Evolutionary conservation across 352 stramenopile species (phyloP).

Genomic region (Pythium diclinum): DNA sequence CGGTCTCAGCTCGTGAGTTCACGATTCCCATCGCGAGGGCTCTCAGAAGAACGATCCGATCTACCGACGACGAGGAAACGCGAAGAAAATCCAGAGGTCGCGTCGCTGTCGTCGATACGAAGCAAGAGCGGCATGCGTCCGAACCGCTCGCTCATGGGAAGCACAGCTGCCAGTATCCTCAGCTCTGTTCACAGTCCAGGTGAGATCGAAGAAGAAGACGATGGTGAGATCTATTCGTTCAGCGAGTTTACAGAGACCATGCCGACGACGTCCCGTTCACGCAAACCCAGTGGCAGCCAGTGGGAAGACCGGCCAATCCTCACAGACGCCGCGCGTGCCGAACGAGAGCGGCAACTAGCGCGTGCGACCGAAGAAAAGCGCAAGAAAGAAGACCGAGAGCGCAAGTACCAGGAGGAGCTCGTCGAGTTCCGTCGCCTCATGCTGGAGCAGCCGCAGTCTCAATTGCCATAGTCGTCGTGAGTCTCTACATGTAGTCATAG

Average conservation of each 20-base stretch:
- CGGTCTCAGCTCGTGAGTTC: conserved; percentile 14
- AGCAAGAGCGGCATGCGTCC: background rate
- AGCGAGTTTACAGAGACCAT: conserved; percentile 27
- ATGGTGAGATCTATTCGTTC: conserved; percentile 24
- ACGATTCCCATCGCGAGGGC: conserved; percentile 6
- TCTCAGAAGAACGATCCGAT: conserved; percentile 5
- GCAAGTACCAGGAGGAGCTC: conserved; percentile 54
- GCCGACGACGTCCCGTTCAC: conserved; percentile 1
- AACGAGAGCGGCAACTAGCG: conserved; percentile 32
- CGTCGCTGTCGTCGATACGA: conserved; percentile 5
- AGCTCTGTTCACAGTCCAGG: background rate
- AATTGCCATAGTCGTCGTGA: background rate
- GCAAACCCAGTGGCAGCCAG: conserved; percentile 2
- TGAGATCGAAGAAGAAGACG: conserved; percentile 9
- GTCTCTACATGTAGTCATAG: background rate
- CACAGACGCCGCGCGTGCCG: conserved; percentile 34
- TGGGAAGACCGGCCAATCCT: conserved; percentile 60
- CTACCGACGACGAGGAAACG: background rate
- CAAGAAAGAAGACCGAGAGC: conserved; percentile 45
- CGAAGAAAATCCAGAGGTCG: conserved; percentile 5
- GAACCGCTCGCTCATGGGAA: background rate
- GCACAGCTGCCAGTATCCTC: conserved; percentile 1
- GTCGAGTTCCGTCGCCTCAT: conserved; percentile 37
- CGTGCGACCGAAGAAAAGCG: conserved; percentile 21
- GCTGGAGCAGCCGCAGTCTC: conserved; percentile 9